A percentile compares a stretch with the other conserved stretches of the same genome.
Conservation (phyloP, 257 asterid species). For the Fraxinus americana region DNA sequence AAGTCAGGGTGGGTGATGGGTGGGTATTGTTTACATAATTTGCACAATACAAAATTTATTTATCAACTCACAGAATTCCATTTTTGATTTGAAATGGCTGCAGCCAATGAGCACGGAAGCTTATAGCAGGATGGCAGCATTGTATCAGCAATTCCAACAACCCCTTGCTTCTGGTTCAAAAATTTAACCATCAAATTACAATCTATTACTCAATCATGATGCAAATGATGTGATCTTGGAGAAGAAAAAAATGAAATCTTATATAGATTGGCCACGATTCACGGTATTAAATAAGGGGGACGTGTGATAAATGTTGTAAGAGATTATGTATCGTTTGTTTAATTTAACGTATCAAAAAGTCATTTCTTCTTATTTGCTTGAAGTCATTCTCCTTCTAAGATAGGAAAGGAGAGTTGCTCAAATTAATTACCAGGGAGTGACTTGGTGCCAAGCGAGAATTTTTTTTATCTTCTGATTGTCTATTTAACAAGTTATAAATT, state of each 20-base stretch:
- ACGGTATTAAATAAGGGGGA: neutral
- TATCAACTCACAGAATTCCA: neutral
- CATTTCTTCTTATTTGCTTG: neutral
- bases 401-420: neutral
- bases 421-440: neutral
- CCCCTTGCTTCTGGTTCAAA: constrained; percentile 37
- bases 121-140: constrained; percentile 58
- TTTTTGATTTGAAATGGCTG: constrained; percentile 12
- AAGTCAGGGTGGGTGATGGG: no score
- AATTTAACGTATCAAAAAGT: neutral
- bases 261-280: neutral
- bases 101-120: constrained; percentile 72
- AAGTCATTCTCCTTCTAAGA: neutral
- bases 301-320: neutral
- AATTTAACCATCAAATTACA: constrained; percentile 16
- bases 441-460: neutral
- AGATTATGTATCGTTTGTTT: neutral
- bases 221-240: neutral
- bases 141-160: constrained; percentile 75
- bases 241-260: neutral
- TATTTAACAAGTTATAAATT: neutral
- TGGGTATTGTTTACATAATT: no score
- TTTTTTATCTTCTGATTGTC: neutral
- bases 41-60: neutral
- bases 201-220: neutral